Evolutionary conservation across 1,284 basidiomycete genomes (phyloP).

Genomic region (Puccinia sorghi): DNA sequence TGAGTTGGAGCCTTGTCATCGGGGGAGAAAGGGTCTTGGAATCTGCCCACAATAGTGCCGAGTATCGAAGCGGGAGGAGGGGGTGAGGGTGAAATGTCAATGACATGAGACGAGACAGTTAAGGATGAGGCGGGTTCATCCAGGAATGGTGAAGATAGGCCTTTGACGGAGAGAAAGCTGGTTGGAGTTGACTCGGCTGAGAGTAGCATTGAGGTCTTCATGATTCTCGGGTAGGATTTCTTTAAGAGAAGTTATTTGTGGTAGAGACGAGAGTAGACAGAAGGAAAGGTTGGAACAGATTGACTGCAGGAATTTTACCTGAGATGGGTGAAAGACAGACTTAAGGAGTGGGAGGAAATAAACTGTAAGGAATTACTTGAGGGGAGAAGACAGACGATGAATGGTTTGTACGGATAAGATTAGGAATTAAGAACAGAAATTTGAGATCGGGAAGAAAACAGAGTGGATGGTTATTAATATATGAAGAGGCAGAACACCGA

Average conservation of each 20-base stretch:
- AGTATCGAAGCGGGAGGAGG: constrained; percentile 28
- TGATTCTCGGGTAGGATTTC: neutral
- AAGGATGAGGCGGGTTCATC: constrained; percentile 20
- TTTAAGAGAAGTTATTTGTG: neutral
- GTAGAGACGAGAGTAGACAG: constrained; percentile 12
- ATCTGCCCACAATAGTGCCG: constrained; percentile 16
- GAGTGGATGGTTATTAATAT: neutral
- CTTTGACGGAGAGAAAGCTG: constrained; percentile 25
- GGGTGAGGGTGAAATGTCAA: constrained; percentile 48
- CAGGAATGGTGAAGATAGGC: constrained; percentile 45
- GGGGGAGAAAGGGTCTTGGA: constrained; percentile 38
- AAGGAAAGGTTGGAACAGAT: constrained; percentile 13
- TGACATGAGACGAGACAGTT: constrained; percentile 40
- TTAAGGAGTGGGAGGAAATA: constrained; percentile 22
- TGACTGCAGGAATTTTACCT: constrained; percentile 19
- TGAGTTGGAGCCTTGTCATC: constrained; percentile 4
- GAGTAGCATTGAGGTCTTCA: constrained; percentile 27
- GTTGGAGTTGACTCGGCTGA: constrained; percentile 33
- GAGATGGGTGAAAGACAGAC: constrained; percentile 30
- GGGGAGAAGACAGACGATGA: constrained; percentile 2
- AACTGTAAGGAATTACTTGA: constrained; percentile 17
- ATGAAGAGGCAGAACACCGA: too few relatives aligned
- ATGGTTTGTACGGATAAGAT: constrained; percentile 20
- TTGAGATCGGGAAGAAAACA: constrained; percentile 14
- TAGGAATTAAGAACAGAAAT: neutral